Conservation (phyloP, 768 basidiomycete genomes). For the Udeniomyces megalosporus region DNA sequence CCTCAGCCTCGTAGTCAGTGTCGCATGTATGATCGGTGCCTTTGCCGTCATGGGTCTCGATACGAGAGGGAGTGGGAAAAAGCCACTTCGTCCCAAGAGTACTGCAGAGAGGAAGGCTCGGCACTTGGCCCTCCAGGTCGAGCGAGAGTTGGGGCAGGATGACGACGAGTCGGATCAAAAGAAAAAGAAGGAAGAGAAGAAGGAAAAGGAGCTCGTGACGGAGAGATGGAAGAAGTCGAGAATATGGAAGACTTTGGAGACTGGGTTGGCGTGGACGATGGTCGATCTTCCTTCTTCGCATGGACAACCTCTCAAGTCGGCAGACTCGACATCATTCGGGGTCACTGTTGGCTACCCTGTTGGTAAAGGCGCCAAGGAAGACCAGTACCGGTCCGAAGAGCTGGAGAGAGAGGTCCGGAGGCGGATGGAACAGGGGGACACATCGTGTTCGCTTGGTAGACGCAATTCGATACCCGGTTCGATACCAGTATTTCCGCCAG, state of each 20-base stretch:
- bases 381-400: not conserved
- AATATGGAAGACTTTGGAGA: not conserved
- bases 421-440: too few relatives aligned
- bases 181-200: not conserved
- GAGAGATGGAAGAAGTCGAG: not conserved
- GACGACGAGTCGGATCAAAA: not conserved
- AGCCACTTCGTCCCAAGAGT: not conserved
- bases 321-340: too few relatives aligned
- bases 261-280: slow-evolving; percentile 1
- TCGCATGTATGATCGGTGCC: slow-evolving; percentile 26
- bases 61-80: slow-evolving; percentile 13
- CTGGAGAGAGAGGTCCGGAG: not conserved
- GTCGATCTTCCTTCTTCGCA: not conserved
- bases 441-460: too few relatives aligned
- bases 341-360: too few relatives aligned
- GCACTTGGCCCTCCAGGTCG: not conserved
- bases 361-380: not conserved
- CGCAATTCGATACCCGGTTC: too few relatives aligned
- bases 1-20: slow-evolving; percentile 26
- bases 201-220: not conserved
- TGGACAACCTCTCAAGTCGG: not conserved
- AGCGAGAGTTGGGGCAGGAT: slow-evolving; percentile 4
- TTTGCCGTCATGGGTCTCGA: slow-evolving; percentile 30
- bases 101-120: too few relatives aligned
- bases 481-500: too few relatives aligned